Evolutionary conservation across 495 filamentous ascomycete genomes (phyloP).

Genomic region (Apodospora peruviana): DNA sequence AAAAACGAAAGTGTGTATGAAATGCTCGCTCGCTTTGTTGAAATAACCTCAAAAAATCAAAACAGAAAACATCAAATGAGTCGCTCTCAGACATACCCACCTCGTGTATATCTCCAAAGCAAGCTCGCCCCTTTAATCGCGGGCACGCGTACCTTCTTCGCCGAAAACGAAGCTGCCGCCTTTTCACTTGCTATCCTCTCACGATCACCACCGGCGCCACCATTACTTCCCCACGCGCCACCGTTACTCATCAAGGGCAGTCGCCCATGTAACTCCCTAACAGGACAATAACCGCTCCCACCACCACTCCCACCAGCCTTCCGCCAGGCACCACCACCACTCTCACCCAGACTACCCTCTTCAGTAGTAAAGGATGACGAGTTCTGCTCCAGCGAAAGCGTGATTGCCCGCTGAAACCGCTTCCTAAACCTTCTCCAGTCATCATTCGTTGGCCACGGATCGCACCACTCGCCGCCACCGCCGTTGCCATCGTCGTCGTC

Average conservation of each 20-base stretch:
- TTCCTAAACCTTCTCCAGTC: conserved; percentile 34
- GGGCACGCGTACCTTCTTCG: conserved; percentile 14
- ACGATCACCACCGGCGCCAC: background rate
- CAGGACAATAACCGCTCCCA: background rate
- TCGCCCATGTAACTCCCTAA: background rate
- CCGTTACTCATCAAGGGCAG: no score
- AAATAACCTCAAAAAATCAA: conserved; percentile 1
- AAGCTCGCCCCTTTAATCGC: conserved; percentile 28
- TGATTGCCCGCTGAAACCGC: conserved; percentile 28
- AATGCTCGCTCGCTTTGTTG: background rate
- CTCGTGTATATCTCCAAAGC: conserved; percentile 29
- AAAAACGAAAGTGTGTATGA: background rate
- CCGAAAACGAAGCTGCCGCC: background rate
- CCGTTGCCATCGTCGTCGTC: conserved; percentile 6
- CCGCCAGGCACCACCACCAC: no score
- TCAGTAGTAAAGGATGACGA: no score
- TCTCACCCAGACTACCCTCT: background rate
- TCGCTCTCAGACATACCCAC: conserved; percentile 15
- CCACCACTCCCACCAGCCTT: background rate
- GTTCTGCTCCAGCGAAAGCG: conserved; percentile 20
- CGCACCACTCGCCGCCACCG: conserved; percentile 29
- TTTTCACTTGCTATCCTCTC: background rate
- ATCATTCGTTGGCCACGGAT: conserved; percentile 35
- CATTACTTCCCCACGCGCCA: background rate
- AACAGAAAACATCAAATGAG: background rate